Evolutionary conservation across 805 yeast species (phyloP).

Genomic region (Ogataea pini): DNA sequence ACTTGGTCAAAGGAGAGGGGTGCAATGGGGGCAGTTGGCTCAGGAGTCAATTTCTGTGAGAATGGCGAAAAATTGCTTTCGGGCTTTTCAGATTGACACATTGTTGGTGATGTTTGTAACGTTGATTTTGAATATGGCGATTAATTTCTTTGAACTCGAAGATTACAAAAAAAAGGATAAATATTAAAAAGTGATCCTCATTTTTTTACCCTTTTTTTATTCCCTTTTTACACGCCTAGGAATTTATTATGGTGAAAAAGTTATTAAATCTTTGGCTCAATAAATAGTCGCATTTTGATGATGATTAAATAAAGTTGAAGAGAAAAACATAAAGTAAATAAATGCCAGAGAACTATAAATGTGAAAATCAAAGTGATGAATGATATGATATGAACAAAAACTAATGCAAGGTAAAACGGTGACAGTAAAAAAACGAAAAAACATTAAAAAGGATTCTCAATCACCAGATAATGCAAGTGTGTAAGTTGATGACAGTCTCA

Average conservation of each 20-base stretch:
- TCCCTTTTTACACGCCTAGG: neutral
- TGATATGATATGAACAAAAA: slow-evolving; percentile 2
- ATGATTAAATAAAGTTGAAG: neutral
- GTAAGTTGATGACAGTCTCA: neutral
- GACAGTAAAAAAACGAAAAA: neutral
- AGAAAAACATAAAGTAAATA: neutral
- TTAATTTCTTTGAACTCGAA: too few relatives aligned
- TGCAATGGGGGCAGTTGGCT: neutral
- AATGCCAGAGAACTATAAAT: neutral
- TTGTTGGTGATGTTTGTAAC: neutral
- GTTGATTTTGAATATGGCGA: too few relatives aligned
- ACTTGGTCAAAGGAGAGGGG: neutral
- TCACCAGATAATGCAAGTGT: slow-evolving; percentile 2
- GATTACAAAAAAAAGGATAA: neutral
- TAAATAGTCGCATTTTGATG: neutral
- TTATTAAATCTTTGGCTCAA: neutral
- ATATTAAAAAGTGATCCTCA: neutral
- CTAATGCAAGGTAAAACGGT: slow-evolving; percentile 1
- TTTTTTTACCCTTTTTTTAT: neutral
- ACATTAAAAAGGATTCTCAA: neutral
- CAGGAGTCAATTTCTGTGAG: neutral
- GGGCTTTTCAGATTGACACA: neutral
- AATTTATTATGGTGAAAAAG: too few relatives aligned
- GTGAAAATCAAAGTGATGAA: neutral
- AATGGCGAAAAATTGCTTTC: neutral